Percentiles rank a stretch among this genome's conserved stretches.
These are phyloP conservation scores for Aspergillus hortae DNA, from an alignment of 2,329 filamentous ascomycete genomes.

Conservation along the genomic window DNA sequence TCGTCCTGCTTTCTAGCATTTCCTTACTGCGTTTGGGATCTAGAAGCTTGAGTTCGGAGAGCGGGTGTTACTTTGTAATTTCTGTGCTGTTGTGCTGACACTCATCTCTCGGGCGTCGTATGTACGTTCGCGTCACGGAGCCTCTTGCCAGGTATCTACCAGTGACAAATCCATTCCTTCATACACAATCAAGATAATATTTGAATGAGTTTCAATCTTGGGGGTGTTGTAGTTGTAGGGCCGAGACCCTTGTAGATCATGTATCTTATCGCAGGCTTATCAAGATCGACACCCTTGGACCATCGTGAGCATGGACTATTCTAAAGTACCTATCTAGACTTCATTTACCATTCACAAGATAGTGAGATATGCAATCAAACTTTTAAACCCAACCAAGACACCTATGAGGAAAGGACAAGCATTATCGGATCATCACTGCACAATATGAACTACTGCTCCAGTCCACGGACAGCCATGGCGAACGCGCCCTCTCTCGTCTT, in stretches of 20 bases:
- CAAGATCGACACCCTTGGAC: neutral
- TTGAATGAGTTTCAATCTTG: too few species aligned
- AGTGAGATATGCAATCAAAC: too few species aligned
- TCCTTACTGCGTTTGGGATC: constrained; percentile 11
- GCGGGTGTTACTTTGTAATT: constrained; percentile 3
- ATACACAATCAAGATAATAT: neutral
- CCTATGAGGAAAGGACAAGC: too few species aligned
- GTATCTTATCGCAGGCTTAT: neutral
- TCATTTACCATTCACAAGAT: neutral
- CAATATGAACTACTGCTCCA: constrained; percentile 22
- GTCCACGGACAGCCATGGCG: constrained; percentile 64
- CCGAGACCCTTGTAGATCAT: too few species aligned
- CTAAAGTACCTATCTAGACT: neutral
- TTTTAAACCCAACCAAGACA: too few species aligned
- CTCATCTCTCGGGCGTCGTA: neutral
- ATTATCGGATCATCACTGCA: too few species aligned
- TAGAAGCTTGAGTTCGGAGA: constrained; percentile 27
- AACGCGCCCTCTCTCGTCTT: constrained; percentile 84
- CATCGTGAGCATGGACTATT: too few species aligned
- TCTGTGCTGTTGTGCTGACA: neutral
- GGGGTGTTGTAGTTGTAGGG: too few species aligned
- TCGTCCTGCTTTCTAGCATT: constrained; percentile 15
- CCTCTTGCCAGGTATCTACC: too few species aligned
- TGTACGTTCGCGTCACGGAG: neutral
- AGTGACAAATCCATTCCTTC: neutral